Evolutionary conservation across 768 basidiomycete species (phyloP), one percentile per base, ranked within the genome.

Genomic region (Agrocybe pediades): DNA sequence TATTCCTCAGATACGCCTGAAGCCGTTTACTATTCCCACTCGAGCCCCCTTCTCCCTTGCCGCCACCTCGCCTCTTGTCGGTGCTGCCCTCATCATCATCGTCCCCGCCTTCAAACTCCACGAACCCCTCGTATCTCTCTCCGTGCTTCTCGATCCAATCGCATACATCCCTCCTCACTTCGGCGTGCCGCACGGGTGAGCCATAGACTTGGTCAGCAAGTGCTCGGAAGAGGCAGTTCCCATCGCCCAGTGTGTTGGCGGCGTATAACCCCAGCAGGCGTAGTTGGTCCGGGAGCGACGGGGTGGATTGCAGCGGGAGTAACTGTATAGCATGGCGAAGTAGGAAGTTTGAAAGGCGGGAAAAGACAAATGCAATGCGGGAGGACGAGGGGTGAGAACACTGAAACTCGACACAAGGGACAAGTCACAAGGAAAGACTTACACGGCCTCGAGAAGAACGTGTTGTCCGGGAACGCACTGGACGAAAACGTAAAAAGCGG

Each of bases 211-310:
- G 94, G 71, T 96, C 94, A 42, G 88, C 86, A 50, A 95, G 78
- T 0, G 94, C 92, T 42, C 93, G 87, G 71, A 95, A 97, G 58
- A 97, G 83, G 70, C 94, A 97, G 72, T 95, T 96, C 43, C 95
- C 94, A 69, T 96, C 90, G 46, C 92, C 93, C 40, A 92, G 70
- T 16, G 90, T 95, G 58, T 84, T 78, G 2, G 90, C 90, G n/a
- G 93, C 88, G 67, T 95, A 95, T 8, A 95, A 77, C 2, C 92
- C 92, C 48, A 93, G 74, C 5, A 84, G 77, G 45, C 84, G 82
- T 33, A 96, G 84, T 71, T 95, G 91, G 49, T 78, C 74, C 6
- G 77, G 83, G 58, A 95, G 85, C 46, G 78, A 80, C 53, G 81
- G 80, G 41, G 56, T 53, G 19, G 57, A 55, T 15, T 40, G 19